Base-by-base conservation (phyloP, 2,329 filamentous ascomycete species). In the Sporothrix pseudoabietina region DNA sequence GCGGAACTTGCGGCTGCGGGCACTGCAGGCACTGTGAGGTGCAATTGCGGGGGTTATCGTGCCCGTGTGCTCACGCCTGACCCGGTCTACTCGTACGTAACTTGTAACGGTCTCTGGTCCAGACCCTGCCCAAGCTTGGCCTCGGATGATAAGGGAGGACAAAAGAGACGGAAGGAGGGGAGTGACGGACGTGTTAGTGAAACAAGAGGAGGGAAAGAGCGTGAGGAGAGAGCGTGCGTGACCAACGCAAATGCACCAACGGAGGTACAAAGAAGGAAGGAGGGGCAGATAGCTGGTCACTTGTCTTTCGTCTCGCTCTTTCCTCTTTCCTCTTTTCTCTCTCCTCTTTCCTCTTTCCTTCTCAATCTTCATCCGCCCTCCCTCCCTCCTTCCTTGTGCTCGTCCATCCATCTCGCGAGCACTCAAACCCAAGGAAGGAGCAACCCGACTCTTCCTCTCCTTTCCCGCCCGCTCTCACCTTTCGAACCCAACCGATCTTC, bases 321-420 rank as follows among this genome's bases (percentile, higher is more conserved):
- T 61, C 54, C 30, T 10, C 32, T 30, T 71, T 47, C 32, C n/a
- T 49, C n/a, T 44, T 57, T 41, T 26, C 26, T 70, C 35, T 26
- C 26, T 26, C 26, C 32, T 26, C 30, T 47, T 30, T 22, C 47
- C 39, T 39, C 22, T 30, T 47, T 52, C 30, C 14, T 44, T 54
- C 9, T 52, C 10, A 1, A 35, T 41, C 22, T 4, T 61, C 54
- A 32, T 14, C 9, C 41, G 14, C 26, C 10, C 10, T 39, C 35
- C 10, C 10, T 39, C 35, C 59, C 59, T 65, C 59, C 59, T 65
- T 65, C 59, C 59, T 44, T 41, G 59, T 65, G 59, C 44, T 65
- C 14, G 59, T 65, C n/a, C 14, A 12, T 55, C 22, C 8, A 14
- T 3, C 44, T 44, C 35, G 4, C 59, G 35, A 44, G 10, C 59